These are phyloP conservation scores for Pseudocercospora pini-densiflorae DNA, from an alignment of 2,329 filamentous ascomycete species.

Conservation along the genomic window DNA sequence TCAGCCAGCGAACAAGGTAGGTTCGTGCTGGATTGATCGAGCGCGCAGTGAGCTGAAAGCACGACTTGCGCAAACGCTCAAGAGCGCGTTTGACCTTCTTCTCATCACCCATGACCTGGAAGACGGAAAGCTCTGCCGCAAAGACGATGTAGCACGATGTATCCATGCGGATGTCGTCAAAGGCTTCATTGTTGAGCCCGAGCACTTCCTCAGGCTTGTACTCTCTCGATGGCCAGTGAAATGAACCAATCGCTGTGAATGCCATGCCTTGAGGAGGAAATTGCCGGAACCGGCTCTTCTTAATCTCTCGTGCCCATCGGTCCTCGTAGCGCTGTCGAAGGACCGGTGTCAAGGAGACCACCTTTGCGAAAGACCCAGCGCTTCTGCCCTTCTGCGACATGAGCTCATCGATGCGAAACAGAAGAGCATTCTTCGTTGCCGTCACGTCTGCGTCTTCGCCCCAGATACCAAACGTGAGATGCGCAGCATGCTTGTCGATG, in stretches of 20 bases:
- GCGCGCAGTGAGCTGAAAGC: conserved; percentile 44
- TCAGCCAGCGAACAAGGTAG: conserved; percentile 36
- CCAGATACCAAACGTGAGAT: conserved; percentile 33
- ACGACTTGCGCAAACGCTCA: conserved; percentile 43
- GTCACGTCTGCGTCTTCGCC: conserved; percentile 27
- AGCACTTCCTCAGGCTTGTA: conserved; percentile 47
- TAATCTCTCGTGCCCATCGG: conserved; percentile 33
- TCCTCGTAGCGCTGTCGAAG: conserved; percentile 30
- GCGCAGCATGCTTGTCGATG: conserved; percentile 9
- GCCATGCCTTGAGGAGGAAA: conserved; percentile 28
- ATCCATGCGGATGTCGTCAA: conserved; percentile 51
- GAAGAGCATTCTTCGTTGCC: conserved; percentile 27
- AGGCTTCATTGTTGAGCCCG: conserved; percentile 47
- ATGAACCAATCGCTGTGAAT: conserved; percentile 42
- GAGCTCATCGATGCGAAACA: conserved; percentile 26
- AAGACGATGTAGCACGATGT: conserved; percentile 48
- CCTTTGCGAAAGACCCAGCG: conserved; percentile 26
- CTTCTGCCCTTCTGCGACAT: neutral
- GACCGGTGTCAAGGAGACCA: conserved; percentile 29
- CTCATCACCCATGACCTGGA: conserved; percentile 39
- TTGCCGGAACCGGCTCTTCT: conserved; percentile 32
- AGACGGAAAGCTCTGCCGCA: conserved; percentile 33
- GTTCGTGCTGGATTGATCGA: conserved; percentile 30
- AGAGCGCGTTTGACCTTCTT: conserved; percentile 38
- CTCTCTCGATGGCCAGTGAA: conserved; percentile 53